A percentile compares a stretch with the other conserved stretches of the same genome.
These are phyloP conservation scores for Ballota nigra DNA, from an alignment of 257 asterid species.

Conservation along the genomic window DNA sequence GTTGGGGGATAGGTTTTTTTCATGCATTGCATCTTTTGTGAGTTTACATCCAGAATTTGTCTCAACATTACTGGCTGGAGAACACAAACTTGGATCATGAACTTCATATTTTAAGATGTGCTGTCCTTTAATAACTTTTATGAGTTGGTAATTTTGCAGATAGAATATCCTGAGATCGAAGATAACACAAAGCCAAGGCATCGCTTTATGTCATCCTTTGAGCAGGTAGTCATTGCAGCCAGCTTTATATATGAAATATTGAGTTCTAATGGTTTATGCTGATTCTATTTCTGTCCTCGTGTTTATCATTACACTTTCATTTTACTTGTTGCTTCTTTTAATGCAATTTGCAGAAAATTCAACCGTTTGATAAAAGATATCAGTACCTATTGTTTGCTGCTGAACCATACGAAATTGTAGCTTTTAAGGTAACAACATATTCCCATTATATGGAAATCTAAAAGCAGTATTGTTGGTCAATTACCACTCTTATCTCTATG, in stretches of 20 bases:
- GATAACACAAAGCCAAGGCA: constrained; percentile 96
- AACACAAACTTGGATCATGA: background rate
- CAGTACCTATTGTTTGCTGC: constrained; percentile 96
- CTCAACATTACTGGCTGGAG: background rate
- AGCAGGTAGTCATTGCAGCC: constrained; percentile 59
- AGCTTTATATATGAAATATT: background rate
- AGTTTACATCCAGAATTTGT: background rate
- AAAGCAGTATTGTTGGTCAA: background rate
- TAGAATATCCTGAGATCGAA: constrained; percentile 98
- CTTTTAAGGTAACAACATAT: constrained; percentile 64
- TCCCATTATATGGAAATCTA: constrained; percentile 1
- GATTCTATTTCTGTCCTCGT: background rate
- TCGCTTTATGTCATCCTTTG: constrained; percentile 97
- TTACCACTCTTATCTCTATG: background rate
- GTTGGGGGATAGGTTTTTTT: background rate
- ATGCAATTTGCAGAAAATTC: constrained; percentile 58
- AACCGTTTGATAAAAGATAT: constrained; percentile 78
- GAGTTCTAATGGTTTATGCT: background rate
- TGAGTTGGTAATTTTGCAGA: constrained; percentile 44
- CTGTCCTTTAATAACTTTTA: background rate
- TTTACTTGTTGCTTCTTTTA: background rate
- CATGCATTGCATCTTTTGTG: constrained; percentile 3
- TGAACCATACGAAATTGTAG: constrained; percentile 88
- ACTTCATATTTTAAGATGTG: background rate
- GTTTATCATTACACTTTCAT: background rate